phyloP scores from a whole-genome alignment of 2,329 filamentous ascomycete genomes.

The Fusarium foetens region DNA sequence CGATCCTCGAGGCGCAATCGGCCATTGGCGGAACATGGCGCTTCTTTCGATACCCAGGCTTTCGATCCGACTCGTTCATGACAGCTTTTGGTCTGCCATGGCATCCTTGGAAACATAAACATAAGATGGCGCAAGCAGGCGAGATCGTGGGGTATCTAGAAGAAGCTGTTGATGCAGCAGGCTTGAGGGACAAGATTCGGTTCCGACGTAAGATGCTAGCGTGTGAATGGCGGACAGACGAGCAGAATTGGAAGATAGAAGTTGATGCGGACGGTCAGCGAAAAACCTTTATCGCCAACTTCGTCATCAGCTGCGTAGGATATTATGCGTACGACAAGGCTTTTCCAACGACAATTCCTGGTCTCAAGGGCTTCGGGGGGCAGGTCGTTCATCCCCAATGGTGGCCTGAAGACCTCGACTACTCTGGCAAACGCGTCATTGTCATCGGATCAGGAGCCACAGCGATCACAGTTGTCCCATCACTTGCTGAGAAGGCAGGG shows the following conservation, averaged over 20 bases:
- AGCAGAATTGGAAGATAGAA: constrained; percentile 65
- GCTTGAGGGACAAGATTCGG: constrained; percentile 65
- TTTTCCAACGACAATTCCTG: constrained; percentile 70
- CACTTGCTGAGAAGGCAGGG: constrained; percentile 70
- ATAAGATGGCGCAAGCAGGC: constrained; percentile 61
- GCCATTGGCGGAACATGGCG: constrained; percentile 81
- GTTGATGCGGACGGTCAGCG: constrained; percentile 49
- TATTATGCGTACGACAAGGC: constrained; percentile 80
- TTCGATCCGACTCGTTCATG: constrained; percentile 73
- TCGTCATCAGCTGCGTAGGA: constrained; percentile 68
- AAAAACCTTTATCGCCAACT: constrained; percentile 57
- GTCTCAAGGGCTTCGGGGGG: constrained; percentile 73
- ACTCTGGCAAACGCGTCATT: constrained; percentile 73
- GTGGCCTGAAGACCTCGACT: constrained; percentile 77
- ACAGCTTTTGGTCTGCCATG: constrained; percentile 74
- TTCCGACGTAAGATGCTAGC: constrained; percentile 60
- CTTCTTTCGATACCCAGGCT: constrained; percentile 80
- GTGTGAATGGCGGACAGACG: constrained; percentile 64
- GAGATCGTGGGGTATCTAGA: constrained; percentile 66
- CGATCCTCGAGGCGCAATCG: constrained; percentile 74
- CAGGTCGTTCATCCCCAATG: constrained; percentile 76
- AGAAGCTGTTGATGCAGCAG: constrained; percentile 60
- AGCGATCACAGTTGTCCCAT: constrained; percentile 79
- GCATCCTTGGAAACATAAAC: constrained; percentile 72
- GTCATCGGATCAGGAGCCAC: constrained; percentile 84